A percentile compares a stretch with the other conserved stretches of the same genome.
Evolutionary conservation across 1,284 basidiomycete genomes (phyloP).

Genomic region (Melampsora larici-populina): DNA sequence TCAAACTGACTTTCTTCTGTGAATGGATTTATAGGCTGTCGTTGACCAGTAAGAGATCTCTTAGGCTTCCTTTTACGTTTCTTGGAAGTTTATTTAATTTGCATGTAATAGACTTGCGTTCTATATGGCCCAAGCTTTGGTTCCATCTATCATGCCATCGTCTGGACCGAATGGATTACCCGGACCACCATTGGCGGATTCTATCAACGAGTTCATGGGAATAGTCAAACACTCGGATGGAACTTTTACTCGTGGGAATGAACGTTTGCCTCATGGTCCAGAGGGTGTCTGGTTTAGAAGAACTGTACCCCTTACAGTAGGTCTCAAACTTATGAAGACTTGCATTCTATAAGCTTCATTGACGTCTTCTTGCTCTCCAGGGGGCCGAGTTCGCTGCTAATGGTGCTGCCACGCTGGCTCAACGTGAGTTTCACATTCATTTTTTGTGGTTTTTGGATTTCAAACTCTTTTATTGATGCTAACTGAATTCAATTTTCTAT

Average conservation of each 20-base stretch:
- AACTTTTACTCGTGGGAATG: background rate
- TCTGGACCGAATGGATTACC: background rate
- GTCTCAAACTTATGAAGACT: background rate
- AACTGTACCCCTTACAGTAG: slow-evolving; percentile 1
- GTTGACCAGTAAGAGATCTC: background rate
- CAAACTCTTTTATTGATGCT: background rate
- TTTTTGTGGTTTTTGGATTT: background rate
- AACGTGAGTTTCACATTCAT: background rate
- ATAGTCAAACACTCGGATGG: background rate
- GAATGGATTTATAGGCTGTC: background rate
- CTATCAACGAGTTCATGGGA: background rate
- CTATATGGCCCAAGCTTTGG: background rate
- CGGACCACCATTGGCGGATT: slow-evolving; percentile 3
- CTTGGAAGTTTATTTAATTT: background rate
- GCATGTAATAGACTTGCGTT: background rate
- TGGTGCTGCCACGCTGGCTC: background rate
- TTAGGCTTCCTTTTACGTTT: background rate
- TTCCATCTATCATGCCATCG: background rate
- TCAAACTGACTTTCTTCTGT: background rate
- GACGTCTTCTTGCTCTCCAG: background rate
- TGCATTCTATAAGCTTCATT: no score
- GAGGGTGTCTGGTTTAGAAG: slow-evolving; percentile 1
- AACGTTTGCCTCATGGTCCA: slow-evolving; percentile 2
- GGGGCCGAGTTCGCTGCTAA: background rate
- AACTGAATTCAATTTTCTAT: background rate